A percentile compares a stretch with the other conserved stretches of the same genome.
phyloP scores from a whole-genome alignment of 2,329 filamentous ascomycete species.

The Hymenoscyphus repandus region DNA sequence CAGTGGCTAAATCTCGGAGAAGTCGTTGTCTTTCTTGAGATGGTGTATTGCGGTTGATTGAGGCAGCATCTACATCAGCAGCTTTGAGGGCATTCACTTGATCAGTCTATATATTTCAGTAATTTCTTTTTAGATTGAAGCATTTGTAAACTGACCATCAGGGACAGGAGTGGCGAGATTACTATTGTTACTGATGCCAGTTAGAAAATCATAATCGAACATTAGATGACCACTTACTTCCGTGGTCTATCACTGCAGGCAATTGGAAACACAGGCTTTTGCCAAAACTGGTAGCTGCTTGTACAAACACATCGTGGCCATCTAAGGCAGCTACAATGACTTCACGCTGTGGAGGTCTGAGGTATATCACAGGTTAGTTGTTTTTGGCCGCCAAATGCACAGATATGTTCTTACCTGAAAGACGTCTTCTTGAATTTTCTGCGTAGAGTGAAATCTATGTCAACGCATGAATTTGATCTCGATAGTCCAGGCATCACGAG shows the following conservation, averaged over 20 bases:
- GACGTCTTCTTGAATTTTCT: slow-evolving; percentile 66
- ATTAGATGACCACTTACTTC: slow-evolving; percentile 49
- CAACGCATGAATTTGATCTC: slow-evolving; percentile 46
- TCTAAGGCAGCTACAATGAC: slow-evolving; percentile 78
- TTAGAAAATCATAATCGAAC: slow-evolving; percentile 12
- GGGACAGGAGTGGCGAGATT: slow-evolving; percentile 78
- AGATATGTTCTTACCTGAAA: slow-evolving; percentile 54
- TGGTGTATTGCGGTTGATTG: slow-evolving; percentile 79
- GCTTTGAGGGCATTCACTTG: slow-evolving; percentile 77
- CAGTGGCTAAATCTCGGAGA: slow-evolving; percentile 76
- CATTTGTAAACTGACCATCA: slow-evolving; percentile 59
- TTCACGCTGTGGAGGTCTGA: slow-evolving; percentile 76
- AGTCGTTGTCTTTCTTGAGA: slow-evolving; percentile 60
- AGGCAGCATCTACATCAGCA: slow-evolving; percentile 73
- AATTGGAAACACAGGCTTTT: slow-evolving; percentile 93
- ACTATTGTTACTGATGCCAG: slow-evolving; percentile 70
- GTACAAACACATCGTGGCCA: slow-evolving; percentile 86
- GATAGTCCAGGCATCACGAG: slow-evolving; percentile 7
- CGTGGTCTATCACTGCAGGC: slow-evolving; percentile 79
- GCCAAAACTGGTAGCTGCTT: slow-evolving; percentile 85
- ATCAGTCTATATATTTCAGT: slow-evolving; percentile 59
- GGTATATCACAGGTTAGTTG: neutral
- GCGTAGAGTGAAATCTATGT: slow-evolving; percentile 70
- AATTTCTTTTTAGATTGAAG: neutral
- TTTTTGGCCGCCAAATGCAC: neutral